These are phyloP conservation scores for Epicoccum nigrum DNA, from an alignment of 2,329 filamentous ascomycete species.

Conservation along the genomic window DNA sequence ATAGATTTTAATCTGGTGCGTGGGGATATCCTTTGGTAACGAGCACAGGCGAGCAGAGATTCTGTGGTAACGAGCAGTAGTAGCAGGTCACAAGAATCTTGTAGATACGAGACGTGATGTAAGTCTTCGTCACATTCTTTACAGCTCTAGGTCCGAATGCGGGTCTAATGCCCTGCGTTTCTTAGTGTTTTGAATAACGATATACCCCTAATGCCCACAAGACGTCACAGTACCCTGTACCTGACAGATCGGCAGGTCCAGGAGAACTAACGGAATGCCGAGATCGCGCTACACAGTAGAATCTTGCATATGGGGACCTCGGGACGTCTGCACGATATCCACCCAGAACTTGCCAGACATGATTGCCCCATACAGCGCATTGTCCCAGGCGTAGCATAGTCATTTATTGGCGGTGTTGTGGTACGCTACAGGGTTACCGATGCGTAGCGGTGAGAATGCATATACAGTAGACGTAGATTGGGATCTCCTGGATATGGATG, in stretches of 20 bases:
- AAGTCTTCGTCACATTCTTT: too few relatives aligned
- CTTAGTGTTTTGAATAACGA: too few relatives aligned
- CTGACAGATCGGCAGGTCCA: slow-evolving; percentile 1
- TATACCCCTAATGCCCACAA: slow-evolving; percentile 1
- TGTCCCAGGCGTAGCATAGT: background rate
- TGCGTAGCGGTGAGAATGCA: too few relatives aligned
- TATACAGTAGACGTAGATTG: background rate
- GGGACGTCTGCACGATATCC: background rate
- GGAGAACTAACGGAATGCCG: background rate
- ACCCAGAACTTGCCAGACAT: background rate
- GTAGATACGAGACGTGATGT: too few relatives aligned
- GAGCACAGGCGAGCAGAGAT: too few relatives aligned
- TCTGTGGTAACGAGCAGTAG: too few relatives aligned
- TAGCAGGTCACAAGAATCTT: too few relatives aligned
- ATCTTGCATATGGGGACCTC: slow-evolving; percentile 1
- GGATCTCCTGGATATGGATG: background rate
- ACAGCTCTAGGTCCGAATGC: too few relatives aligned
- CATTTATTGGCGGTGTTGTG: background rate
- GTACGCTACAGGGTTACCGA: background rate
- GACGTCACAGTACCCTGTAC: slow-evolving; percentile 1
- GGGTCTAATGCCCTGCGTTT: too few relatives aligned
- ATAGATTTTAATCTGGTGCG: too few relatives aligned
- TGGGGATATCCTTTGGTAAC: too few relatives aligned
- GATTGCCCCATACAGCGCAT: background rate
- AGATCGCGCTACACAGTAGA: slow-evolving; percentile 9